Base-by-base conservation (phyloP, 2,329 filamentous ascomycete species). In the Teratosphaeria destructans region DNA sequence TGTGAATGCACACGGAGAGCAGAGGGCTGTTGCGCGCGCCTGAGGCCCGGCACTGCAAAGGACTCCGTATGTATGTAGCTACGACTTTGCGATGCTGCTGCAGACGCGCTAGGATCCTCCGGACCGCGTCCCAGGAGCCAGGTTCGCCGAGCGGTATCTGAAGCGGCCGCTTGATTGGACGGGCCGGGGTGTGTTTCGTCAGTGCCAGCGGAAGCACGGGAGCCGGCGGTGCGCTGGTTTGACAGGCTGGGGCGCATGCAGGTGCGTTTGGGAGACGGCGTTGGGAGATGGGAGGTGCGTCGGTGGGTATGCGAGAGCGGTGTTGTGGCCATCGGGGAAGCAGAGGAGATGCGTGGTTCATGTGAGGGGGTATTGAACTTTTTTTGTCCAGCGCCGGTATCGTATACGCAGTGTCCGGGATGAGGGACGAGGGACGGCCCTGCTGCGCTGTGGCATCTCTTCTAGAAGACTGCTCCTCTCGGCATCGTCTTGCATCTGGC, bases 401-500 rank as follows among this genome's bases (percentile, higher is more conserved):
- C 37, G 12, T 14, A 43, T 14, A 43, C 37, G 37, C 37, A 43
- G 16, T 43, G 12, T 43, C 11, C 1, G 16, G 16, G 11, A n/a
- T 16, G 12, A 23, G 23, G 5, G 7, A 29, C 23, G 34, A 49
- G 37, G 32, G 37, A 52, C 55, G 55, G 47, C 23, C 12, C n/a
- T 26, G 37, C 7, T 16, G 29, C 12, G 19, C 37, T 56, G 39
- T 23, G 39, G 23, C 23, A 47, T 43, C 8, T 57, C 47, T 35
- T 58, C 56, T 59, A 58, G 57, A 56, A 57, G 60, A 61, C 57
- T 63, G 61, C 58, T 57, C 62, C 63, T 57, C 60, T 43, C 1
- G 59, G 59, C 62, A 59, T 55, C 53, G 37, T 56, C 64, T 67
- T 19, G 59, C 35, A 65, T 63, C 56, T 55, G 57, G 56, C 37